phyloP scores from a whole-genome alignment of 2,329 filamentous ascomycete species.

The Aspergillus pseudotamarii region DNA sequence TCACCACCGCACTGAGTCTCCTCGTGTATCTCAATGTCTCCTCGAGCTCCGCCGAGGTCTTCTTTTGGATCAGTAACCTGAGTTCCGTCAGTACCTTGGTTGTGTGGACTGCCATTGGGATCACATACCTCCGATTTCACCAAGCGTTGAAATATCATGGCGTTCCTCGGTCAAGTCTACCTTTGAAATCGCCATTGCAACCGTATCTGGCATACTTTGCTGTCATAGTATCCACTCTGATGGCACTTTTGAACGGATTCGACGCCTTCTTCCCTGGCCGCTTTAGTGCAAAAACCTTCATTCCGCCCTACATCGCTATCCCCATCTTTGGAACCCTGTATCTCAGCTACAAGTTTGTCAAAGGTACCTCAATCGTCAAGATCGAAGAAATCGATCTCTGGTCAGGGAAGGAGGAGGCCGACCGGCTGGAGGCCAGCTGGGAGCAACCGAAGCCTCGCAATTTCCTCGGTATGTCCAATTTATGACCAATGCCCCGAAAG shows the following conservation, averaged over 20 bases:
- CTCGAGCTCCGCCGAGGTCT: constrained; percentile 57
- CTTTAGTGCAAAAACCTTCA: constrained; percentile 60
- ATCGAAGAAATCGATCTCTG: constrained; percentile 31
- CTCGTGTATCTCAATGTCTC: constrained; percentile 67
- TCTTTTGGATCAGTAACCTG: constrained; percentile 69
- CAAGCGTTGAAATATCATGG: constrained; percentile 46
- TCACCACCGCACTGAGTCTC: constrained; percentile 58
- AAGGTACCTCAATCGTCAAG: constrained; percentile 36
- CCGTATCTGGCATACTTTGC: constrained; percentile 62
- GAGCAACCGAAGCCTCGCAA: constrained; percentile 35
- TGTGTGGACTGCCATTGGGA: constrained; percentile 62
- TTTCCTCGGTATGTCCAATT: constrained; percentile 24
- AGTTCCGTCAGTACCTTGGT: constrained; percentile 45
- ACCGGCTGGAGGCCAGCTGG: constrained; percentile 30
- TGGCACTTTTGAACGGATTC: constrained; percentile 70
- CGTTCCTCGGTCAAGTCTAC: constrained; percentile 39
- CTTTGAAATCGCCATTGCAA: constrained; percentile 51
- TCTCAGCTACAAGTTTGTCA: constrained; percentile 41
- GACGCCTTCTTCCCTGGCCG: constrained; percentile 37
- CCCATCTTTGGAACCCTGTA: constrained; percentile 57
- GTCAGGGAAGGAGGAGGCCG: constrained; percentile 29
- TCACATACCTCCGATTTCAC: constrained; percentile 57
- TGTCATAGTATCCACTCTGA: constrained; percentile 57
- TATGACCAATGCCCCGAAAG: constrained; percentile 10
- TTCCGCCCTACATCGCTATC: constrained; percentile 61